A percentile compares a stretch with the other conserved stretches of the same genome.
Conservation (phyloP, 2,329 filamentous ascomycete genomes). For the Colletotrichum scovillei region DNA sequence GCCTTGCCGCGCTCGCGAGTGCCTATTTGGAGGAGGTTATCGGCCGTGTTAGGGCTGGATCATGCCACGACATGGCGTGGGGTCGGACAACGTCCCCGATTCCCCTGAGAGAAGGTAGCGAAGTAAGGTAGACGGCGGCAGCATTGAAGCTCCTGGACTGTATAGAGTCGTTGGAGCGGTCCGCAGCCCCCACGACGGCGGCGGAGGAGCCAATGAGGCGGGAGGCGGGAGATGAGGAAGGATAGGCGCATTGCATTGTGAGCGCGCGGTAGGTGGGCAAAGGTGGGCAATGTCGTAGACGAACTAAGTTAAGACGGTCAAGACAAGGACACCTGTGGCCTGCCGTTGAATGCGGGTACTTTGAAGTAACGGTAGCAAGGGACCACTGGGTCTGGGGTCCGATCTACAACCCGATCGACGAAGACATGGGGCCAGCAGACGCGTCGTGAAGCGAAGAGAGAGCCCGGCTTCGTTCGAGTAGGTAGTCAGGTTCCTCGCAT, state of each 20-base stretch:
- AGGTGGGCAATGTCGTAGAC: background rate
- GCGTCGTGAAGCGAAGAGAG: background rate
- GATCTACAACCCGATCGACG: background rate
- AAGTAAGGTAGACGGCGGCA: background rate
- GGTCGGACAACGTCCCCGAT: background rate
- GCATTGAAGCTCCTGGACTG: background rate
- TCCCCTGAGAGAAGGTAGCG: background rate
- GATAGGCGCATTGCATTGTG: slow-evolving; percentile 32
- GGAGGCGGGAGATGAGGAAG: slow-evolving; percentile 28
- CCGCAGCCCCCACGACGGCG: slow-evolving; percentile 13
- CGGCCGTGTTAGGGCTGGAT: slow-evolving; percentile 19
- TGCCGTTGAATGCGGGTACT: background rate
- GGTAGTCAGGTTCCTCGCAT: background rate
- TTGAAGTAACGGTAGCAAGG: background rate
- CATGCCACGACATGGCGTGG: slow-evolving; percentile 21
- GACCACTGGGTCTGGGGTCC: background rate
- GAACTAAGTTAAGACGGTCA: background rate
- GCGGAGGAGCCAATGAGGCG: slow-evolving; percentile 25
- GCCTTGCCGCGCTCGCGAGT: slow-evolving; percentile 39
- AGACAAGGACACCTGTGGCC: background rate
- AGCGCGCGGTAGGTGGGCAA: background rate
- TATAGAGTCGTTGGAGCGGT: background rate
- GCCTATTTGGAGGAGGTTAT: slow-evolving; percentile 7
- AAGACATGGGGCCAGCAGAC: background rate
- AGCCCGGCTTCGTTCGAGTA: background rate